Evolutionary conservation across 2,329 filamentous ascomycete species (phyloP).

Genomic region (Penicillium sp.): DNA sequence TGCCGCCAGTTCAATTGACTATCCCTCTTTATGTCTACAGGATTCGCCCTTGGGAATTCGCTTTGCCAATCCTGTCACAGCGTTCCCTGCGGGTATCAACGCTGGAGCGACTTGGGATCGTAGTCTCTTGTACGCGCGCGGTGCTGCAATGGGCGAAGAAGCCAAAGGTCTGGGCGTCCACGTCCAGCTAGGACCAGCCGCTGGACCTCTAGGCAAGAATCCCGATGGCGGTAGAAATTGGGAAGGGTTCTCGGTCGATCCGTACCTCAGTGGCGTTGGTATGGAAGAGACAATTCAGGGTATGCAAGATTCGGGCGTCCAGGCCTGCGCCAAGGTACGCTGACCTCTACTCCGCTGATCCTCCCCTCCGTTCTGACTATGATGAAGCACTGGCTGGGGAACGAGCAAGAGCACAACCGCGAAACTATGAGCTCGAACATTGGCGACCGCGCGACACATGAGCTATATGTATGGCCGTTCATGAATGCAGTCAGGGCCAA

Average conservation of each 20-base stretch:
- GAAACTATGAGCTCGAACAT: conserved; percentile 51
- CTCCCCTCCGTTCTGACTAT: conserved; percentile 53
- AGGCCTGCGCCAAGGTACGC: conserved; percentile 23
- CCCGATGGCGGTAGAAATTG: conserved; percentile 24
- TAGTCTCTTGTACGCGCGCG: conserved; percentile 53
- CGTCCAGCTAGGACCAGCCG: conserved; percentile 42
- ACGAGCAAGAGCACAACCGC: conserved; percentile 61
- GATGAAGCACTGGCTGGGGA: conserved; percentile 58
- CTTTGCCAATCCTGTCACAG: conserved; percentile 44
- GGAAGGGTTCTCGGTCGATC: conserved; percentile 49
- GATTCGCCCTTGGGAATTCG: conserved; percentile 40
- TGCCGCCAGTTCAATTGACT: conserved; percentile 26
- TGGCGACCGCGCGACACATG: conserved; percentile 72
- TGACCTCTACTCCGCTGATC: neutral
- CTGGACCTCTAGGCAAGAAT: conserved; percentile 44
- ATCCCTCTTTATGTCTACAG: conserved; percentile 35
- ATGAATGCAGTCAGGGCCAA: conserved; percentile 68
- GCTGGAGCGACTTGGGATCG: conserved; percentile 53
- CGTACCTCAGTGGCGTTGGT: conserved; percentile 45
- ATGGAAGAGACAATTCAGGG: conserved; percentile 51
- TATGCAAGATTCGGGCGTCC: conserved; percentile 54
- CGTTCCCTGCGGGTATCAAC: conserved; percentile 44
- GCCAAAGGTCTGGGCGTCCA: conserved; percentile 32
- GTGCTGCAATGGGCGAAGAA: conserved; percentile 55
- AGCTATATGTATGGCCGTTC: conserved; percentile 77